Evolutionary conservation across 2,329 filamentous ascomycete genomes (phyloP).

Genomic region (Lachnellula arida): DNA sequence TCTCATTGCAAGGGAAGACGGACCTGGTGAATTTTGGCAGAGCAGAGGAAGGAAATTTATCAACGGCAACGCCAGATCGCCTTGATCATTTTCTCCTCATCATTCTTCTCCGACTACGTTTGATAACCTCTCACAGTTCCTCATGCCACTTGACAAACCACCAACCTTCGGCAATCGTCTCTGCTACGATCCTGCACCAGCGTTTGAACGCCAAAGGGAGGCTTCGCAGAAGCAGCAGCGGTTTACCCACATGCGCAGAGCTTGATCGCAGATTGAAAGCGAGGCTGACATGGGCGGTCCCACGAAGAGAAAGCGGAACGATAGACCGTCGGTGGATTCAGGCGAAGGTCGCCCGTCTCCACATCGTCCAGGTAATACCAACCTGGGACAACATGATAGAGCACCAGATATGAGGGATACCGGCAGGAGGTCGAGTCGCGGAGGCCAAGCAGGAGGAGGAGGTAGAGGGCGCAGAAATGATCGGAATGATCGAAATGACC

Average conservation of each 20-base stretch:
- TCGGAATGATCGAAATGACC: slow-evolving; percentile 20
- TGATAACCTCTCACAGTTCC: not conserved
- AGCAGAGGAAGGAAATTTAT: no score
- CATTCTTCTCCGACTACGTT: not conserved
- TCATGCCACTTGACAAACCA: slow-evolving; percentile 1
- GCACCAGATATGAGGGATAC: slow-evolving; percentile 44
- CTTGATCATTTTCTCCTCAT: not conserved
- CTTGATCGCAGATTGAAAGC: slow-evolving; percentile 17
- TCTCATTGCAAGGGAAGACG: no score
- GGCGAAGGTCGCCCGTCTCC: slow-evolving; percentile 52
- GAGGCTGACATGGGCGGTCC: slow-evolving; percentile 29
- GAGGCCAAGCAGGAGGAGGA: slow-evolving; percentile 35
- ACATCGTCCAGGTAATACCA: slow-evolving; percentile 55
- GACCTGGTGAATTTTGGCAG: no score
- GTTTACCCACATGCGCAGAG: slow-evolving; percentile 25
- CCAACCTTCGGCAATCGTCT: not conserved
- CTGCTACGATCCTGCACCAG: slow-evolving; percentile 1
- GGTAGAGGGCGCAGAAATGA: slow-evolving; percentile 28
- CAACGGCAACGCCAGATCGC: not conserved
- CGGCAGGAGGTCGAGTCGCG: slow-evolving; percentile 43
- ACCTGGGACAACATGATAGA: slow-evolving; percentile 54
- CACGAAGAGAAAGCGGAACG: slow-evolving; percentile 33
- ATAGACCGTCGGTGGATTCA: slow-evolving; percentile 36
- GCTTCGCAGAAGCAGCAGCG: slow-evolving; percentile 7
- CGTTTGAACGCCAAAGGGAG: slow-evolving; percentile 5